Evolutionary conservation across 495 filamentous ascomycete species (phyloP).

Genomic region (Apodospora peruviana): DNA sequence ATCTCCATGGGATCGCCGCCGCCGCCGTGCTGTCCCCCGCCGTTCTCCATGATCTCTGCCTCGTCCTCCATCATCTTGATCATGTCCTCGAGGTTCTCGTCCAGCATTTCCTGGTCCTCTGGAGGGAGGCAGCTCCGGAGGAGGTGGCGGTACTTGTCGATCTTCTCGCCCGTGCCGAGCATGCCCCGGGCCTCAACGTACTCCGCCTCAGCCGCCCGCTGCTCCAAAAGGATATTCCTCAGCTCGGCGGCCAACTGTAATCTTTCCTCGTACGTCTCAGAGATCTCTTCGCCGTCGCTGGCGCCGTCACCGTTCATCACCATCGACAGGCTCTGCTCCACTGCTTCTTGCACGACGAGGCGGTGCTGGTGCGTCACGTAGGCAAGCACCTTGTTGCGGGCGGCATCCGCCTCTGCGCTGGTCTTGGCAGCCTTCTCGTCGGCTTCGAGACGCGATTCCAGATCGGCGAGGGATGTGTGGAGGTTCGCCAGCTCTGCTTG

Average conservation of each 20-base stretch:
- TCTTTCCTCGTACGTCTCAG: conserved; percentile 27
- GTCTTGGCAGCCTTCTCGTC: conserved; percentile 38
- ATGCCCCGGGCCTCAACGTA: conserved; percentile 43
- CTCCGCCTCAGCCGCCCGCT: conserved; percentile 35
- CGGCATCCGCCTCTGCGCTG: conserved; percentile 25
- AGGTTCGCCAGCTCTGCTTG: conserved; percentile 49
- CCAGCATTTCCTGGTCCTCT: conserved; percentile 41
- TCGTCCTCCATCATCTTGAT: conserved; percentile 51
- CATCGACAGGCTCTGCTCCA: conserved; percentile 26
- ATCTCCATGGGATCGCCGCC: conserved; percentile 17
- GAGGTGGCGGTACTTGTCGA: conserved; percentile 43
- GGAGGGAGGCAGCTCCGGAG: conserved; percentile 39
- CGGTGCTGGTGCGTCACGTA: conserved; percentile 37
- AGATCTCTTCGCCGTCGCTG: not conserved
- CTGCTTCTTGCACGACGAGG: conserved; percentile 29
- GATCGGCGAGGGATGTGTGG: conserved; percentile 42
- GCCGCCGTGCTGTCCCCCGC: not conserved
- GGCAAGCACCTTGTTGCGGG: conserved; percentile 31
- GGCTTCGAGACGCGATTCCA: conserved; percentile 37
- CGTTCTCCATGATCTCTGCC: conserved; percentile 12
- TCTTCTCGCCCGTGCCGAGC: conserved; percentile 41
- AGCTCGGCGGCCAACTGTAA: conserved; percentile 36
- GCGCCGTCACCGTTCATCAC: conserved; percentile 24
- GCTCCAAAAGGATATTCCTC: conserved; percentile 27
- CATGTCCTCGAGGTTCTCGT: conserved; percentile 41